Evolutionary conservation across 768 basidiomycete species (phyloP).

Genomic region (Albatrellus ellisii): DNA sequence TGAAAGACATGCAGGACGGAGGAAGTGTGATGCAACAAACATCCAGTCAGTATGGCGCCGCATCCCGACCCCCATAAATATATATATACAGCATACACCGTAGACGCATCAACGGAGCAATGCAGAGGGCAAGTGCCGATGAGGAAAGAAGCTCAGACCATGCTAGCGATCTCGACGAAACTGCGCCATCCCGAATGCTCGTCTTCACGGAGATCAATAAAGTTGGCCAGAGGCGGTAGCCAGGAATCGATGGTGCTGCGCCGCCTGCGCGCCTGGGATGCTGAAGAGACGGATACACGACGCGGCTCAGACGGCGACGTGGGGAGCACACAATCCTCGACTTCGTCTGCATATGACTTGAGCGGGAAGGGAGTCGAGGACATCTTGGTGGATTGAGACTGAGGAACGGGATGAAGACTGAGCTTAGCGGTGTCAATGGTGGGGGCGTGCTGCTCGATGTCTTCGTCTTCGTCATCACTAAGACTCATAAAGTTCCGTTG

Average conservation of each 20-base stretch:
- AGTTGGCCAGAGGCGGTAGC: conserved; percentile 48
- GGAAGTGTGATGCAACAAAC: no score
- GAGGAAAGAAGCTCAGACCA: no score
- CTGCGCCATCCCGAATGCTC: conserved; percentile 42
- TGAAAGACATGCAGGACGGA: no score
- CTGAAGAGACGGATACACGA: conserved; percentile 1
- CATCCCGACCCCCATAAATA: no score
- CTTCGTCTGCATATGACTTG: no score
- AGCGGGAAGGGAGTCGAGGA: no score
- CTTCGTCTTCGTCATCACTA: conserved; percentile 49
- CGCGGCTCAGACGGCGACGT: neutral
- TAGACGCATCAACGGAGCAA: no score
- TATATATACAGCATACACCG: no score
- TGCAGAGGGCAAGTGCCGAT: no score
- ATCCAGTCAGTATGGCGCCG: no score
- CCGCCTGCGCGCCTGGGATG: conserved; percentile 19
- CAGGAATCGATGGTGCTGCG: conserved; percentile 34
- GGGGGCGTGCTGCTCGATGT: conserved; percentile 6
- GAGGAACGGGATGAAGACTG: no score
- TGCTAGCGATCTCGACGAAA: conserved; percentile 39
- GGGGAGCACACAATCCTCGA: conserved; percentile 8
- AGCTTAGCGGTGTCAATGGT: conserved; percentile 8
- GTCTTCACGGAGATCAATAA: conserved; percentile 47
- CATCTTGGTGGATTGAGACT: no score
- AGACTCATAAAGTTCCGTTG: conserved; percentile 52